phyloP scores from a whole-genome alignment of 2,329 filamentous ascomycete genomes.

The Domatiomyces catenatus region DNA sequence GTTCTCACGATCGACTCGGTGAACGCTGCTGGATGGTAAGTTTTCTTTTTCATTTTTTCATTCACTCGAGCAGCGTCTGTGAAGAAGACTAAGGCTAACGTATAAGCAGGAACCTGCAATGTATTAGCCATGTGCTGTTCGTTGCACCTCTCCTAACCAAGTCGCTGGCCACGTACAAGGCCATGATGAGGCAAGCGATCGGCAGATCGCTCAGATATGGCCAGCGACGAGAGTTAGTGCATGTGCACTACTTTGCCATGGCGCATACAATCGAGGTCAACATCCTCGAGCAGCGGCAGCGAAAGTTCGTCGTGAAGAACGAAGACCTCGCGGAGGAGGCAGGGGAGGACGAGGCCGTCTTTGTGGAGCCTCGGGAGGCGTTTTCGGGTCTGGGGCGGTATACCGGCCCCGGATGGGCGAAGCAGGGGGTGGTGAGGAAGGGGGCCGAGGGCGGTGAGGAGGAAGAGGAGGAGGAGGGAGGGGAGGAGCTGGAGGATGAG shows the following conservation, averaged over 20 bases:
- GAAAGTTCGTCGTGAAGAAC: neutral
- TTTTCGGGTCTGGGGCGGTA: neutral
- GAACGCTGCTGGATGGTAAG: constrained; percentile 41
- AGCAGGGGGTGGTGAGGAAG: constrained; percentile 14
- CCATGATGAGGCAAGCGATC: constrained; percentile 47
- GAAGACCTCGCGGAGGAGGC: neutral
- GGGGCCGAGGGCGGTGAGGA: constrained; percentile 16
- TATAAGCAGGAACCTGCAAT: constrained; percentile 36
- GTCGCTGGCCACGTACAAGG: constrained; percentile 39
- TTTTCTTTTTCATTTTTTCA: constrained; percentile 25
- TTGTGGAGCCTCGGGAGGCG: neutral
- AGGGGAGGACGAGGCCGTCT: neutral
- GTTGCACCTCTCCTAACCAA: constrained; percentile 38
- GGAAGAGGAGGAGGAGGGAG: constrained; percentile 5
- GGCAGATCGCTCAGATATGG: constrained; percentile 45
- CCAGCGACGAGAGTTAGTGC: constrained; percentile 38
- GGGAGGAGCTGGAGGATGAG: constrained; percentile 3
- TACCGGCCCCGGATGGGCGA: neutral
- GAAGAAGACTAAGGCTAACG: constrained; percentile 21
- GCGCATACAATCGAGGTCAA: constrained; percentile 51
- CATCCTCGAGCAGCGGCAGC: constrained; percentile 43
- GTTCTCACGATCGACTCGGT: constrained; percentile 42
- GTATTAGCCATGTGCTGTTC: constrained; percentile 51
- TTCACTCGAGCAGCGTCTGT: too few relatives aligned
- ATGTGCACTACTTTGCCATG: constrained; percentile 40